phyloP scores from a whole-genome alignment of 495 filamentous ascomycete genomes.

The Aspergillus cristatus region DNA sequence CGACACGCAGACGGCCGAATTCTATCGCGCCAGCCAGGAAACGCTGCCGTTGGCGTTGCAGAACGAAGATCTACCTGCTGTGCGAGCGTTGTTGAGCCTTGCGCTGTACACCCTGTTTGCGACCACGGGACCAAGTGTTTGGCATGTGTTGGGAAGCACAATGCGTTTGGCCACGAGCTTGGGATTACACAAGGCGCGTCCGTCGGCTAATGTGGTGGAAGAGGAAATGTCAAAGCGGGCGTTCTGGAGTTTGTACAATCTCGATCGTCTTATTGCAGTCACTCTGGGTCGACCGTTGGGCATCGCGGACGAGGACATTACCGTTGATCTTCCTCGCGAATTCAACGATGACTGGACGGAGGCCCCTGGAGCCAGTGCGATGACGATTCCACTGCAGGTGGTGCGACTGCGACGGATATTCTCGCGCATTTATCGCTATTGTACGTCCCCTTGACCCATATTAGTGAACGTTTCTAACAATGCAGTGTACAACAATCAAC shows the following conservation, averaged over 20 bases:
- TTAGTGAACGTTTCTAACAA: constrained; percentile 1
- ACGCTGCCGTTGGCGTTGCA: constrained; percentile 30
- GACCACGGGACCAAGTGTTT: constrained; percentile 41
- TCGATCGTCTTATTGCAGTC: constrained; percentile 42
- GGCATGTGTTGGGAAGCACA: constrained; percentile 42
- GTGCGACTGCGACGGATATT: constrained; percentile 40
- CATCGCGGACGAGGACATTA: constrained; percentile 43
- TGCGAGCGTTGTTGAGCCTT: constrained; percentile 39
- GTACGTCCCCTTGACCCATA: constrained; percentile 17
- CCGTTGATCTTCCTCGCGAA: constrained; percentile 33
- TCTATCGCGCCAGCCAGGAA: constrained; percentile 33
- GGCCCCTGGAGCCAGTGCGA: constrained; percentile 27
- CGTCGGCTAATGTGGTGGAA: constrained; percentile 23
- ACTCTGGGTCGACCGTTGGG: constrained; percentile 41
- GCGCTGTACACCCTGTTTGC: constrained; percentile 44
- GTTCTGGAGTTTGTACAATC: constrained; percentile 45
- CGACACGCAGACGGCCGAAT: constrained; percentile 24
- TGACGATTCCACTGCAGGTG: constrained; percentile 43
- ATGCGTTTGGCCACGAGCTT: constrained; percentile 40
- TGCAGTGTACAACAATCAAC: constrained; percentile 37
- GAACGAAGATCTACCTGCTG: constrained; percentile 33
- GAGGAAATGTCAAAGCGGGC: constrained; percentile 42
- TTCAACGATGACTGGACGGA: constrained; percentile 37
- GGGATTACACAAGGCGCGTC: constrained; percentile 38
- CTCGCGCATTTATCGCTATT: constrained; percentile 36